Conservation (phyloP, 345 rosid genomes). For the Cardiospermum halicacabum region DNA sequence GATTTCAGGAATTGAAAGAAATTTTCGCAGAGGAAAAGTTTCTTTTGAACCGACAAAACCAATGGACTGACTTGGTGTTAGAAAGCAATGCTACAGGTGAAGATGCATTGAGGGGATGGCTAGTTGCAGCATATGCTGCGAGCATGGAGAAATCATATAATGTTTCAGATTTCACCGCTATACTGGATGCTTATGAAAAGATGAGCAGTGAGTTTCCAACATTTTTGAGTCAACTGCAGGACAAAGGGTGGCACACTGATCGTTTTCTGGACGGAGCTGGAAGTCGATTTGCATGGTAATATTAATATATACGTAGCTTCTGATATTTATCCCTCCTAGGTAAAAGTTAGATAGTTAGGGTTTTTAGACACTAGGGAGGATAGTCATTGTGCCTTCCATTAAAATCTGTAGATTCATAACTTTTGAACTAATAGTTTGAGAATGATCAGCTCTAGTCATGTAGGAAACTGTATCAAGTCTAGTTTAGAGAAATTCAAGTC, state of each 20-base stretch:
- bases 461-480: neutral
- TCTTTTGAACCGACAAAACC: constrained; percentile 43
- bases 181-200: constrained; percentile 62
- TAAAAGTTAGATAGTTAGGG: neutral
- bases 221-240: constrained; percentile 57
- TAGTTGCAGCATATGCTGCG: constrained; percentile 72
- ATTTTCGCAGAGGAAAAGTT: constrained; percentile 73
- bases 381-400: neutral
- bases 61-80: constrained; percentile 67
- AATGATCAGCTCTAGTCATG: neutral
- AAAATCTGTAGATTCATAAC: neutral
- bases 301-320: constrained; percentile 17
- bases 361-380: neutral
- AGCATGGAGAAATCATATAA: constrained; percentile 32
- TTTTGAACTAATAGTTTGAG: neutral
- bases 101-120: constrained; percentile 96
- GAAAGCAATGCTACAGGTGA: constrained; percentile 78
- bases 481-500: neutral
- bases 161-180: constrained; percentile 23
- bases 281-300: constrained; percentile 63
- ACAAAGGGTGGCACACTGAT: constrained; percentile 92
- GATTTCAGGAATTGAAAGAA: constrained; percentile 48
- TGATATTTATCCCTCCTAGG: neutral
- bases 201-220: constrained; percentile 50
- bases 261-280: constrained; percentile 83